A percentile compares a stretch with the other conserved stretches of the same genome.
Evolutionary conservation across 371 early-diverging fungal genomes (phyloP).

Genomic region (Circinella minor): DNA sequence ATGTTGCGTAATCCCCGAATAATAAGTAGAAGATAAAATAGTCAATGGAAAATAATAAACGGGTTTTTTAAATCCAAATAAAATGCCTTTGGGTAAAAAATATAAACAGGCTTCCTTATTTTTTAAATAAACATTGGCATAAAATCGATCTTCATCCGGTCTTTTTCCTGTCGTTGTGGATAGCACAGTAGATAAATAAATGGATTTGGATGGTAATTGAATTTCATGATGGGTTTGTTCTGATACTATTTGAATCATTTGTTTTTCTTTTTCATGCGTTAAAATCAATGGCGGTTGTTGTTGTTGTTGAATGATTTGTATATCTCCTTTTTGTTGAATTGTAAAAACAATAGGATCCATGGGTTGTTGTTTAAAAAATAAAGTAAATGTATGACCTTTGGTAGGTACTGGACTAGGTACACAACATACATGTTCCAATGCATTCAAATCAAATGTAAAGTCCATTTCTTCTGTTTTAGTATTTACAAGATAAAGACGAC

Average conservation of each 20-base stretch:
- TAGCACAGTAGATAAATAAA: conserved; percentile 29
- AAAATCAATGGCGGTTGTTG: too few species aligned
- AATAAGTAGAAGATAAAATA: conserved; percentile 36
- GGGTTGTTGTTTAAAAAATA: conserved; percentile 28
- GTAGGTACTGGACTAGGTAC: conserved; percentile 56
- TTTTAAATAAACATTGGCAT: conserved; percentile 47
- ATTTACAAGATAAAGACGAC: conserved; percentile 31
- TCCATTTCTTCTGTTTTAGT: conserved; percentile 30
- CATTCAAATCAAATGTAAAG: conserved; percentile 19
- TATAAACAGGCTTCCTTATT: conserved; percentile 57
- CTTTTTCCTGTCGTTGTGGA: conserved; percentile 37
- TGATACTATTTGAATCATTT: conserved; percentile 22
- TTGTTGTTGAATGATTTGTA: background rate
- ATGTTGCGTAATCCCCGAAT: conserved; percentile 52
- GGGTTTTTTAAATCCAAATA: conserved; percentile 72
- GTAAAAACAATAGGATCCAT: conserved; percentile 48
- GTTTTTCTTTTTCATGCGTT: too few species aligned
- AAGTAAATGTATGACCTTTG: conserved; percentile 39
- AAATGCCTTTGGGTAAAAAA: conserved; percentile 56
- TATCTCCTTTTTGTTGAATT: conserved; percentile 33
- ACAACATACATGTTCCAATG: conserved; percentile 36
- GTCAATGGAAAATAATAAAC: conserved; percentile 49
- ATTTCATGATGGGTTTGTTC: conserved; percentile 22
- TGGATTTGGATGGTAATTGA: conserved; percentile 23
- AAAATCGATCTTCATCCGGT: conserved; percentile 21